Evolutionary conservation across 345 rosid species (phyloP).

Genomic region (Murraya paniculata): DNA sequence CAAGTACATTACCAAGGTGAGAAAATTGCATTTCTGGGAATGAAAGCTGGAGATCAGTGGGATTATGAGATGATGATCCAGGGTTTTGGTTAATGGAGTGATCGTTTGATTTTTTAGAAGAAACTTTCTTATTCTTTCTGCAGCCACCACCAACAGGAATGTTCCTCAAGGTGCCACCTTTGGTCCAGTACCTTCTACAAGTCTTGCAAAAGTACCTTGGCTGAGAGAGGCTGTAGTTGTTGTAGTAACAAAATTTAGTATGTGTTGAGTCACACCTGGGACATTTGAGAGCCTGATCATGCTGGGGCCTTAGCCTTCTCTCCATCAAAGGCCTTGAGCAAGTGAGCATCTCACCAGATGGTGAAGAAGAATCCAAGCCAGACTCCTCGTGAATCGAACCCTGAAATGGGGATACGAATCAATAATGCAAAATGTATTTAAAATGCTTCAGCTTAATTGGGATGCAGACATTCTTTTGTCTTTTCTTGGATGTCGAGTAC

Average conservation of each 20-base stretch:
- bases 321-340: conserved; percentile 90
- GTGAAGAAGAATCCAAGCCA: conserved; percentile 68
- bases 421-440: not conserved
- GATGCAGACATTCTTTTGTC: not conserved
- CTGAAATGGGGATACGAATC: conserved; percentile 21
- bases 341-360: conserved; percentile 81
- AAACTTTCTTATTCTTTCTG: conserved; percentile 80
- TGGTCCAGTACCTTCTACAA: conserved; percentile 97
- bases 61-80: conserved; percentile 33
- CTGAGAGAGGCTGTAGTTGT: conserved; percentile 96
- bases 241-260: conserved; percentile 98
- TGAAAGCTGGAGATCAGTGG: conserved; percentile 61
- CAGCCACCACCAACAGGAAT: conserved; percentile 98
- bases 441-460: conserved; percentile 10
- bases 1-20: conserved; percentile 41
- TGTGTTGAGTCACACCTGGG: conserved; percentile 92
- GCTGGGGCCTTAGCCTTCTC: conserved; percentile 87
- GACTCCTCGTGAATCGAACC: conserved; percentile 57
- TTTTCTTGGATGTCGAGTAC: not conserved
- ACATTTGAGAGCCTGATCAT: conserved; percentile 87
- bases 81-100: conserved; percentile 30
- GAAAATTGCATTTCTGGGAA: conserved; percentile 51
- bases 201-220: conserved; percentile 98
- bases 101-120: conserved; percentile 44
- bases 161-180: conserved; percentile 92